Evolutionary conservation across 768 basidiomycete species (phyloP), one percentile per base, ranked within the genome.

Genomic region (Lentinula edodes): DNA sequence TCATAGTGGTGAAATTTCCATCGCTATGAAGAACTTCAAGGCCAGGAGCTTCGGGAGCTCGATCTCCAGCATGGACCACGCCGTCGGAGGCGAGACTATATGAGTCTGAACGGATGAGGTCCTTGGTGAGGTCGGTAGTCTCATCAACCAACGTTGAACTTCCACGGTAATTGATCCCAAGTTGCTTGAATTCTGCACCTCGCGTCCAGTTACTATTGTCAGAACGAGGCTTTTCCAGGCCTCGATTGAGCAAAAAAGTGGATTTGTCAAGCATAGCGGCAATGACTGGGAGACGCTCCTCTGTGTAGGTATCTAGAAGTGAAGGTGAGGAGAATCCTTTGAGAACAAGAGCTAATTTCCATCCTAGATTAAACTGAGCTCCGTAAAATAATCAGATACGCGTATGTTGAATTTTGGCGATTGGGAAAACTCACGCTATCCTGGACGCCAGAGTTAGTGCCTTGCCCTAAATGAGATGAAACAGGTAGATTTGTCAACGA

Each of bases 91-190:
- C 65, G n/a, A 57, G 61, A 41, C 69, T 69, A 51, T 74, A 73
- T 18, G 70, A 62, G 52, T 72, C 67, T 9, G 66, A 46, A 2
- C 54, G 64, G 6, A 23, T 34, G 9, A 34, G 55, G 55, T 43
- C 61, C 18, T 12, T 63, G 63, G 36, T 67, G 63, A 63, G 66
- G 54, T 58, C 61, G 52, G 45, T 66, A 23, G 39, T 61, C 28
- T 76, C 76, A 56, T 84, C 83, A 13, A 80, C 28, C 1, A 84
- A 72, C 23, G 83, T 73, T 0, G 77, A 63, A 66, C 83, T 84
- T 69, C 77, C 76, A 8, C 84, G 75, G 65, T 80, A 85, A 68
- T 85, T 85, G 48, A 84, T 72, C 6, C 80, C 82, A 39, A 83
- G 76, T 68, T 81, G 79, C 18, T 69, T 64, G 5, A 81, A 60